These are phyloP conservation scores for Tetracladium maxilliforme DNA, from an alignment of 2,329 filamentous ascomycete species.

Conservation along the genomic window DNA sequence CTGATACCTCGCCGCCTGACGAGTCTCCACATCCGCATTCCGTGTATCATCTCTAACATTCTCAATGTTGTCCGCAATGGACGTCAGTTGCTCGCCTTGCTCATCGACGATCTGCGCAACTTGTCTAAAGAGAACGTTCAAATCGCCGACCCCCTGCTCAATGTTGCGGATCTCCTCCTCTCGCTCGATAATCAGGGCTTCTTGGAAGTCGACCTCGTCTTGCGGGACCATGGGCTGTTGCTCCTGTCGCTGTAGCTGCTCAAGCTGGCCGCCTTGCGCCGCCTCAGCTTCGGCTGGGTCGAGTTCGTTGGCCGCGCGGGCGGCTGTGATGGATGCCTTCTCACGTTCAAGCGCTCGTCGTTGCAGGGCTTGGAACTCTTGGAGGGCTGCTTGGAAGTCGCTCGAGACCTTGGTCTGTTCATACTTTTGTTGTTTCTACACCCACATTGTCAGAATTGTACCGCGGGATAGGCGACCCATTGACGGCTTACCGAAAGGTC, in stretches of 20 bases:
- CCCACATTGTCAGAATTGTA: too few relatives aligned
- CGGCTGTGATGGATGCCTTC: constrained; percentile 70
- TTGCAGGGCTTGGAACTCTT: constrained; percentile 89
- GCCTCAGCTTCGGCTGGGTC: constrained; percentile 37
- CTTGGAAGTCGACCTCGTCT: constrained; percentile 94
- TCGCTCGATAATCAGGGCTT: constrained; percentile 86
- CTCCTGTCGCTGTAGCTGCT: constrained; percentile 56
- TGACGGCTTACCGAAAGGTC: constrained; percentile 68
- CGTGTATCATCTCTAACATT: constrained; percentile 67
- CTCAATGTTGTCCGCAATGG: constrained; percentile 80
- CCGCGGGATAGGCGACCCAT: too few relatives aligned
- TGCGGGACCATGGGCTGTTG: constrained; percentile 74
- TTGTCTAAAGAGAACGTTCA: constrained; percentile 94
- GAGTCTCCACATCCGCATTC: constrained; percentile 74
- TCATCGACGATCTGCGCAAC: constrained; percentile 95
- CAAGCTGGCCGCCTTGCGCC: constrained; percentile 19
- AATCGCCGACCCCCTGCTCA: constrained; percentile 85
- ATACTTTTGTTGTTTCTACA: constrained; percentile 94
- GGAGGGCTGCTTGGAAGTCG: constrained; percentile 78
- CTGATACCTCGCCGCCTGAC: constrained; percentile 80
- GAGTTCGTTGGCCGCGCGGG: constrained; percentile 65
- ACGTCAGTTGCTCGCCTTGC: constrained; percentile 78
- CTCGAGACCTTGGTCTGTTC: constrained; percentile 89
- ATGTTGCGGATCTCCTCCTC: constrained; percentile 96
- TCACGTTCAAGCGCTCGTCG: constrained; percentile 84